Evolutionary conservation across 768 basidiomycete genomes (phyloP).

Genomic region (Boletus bicolor): DNA sequence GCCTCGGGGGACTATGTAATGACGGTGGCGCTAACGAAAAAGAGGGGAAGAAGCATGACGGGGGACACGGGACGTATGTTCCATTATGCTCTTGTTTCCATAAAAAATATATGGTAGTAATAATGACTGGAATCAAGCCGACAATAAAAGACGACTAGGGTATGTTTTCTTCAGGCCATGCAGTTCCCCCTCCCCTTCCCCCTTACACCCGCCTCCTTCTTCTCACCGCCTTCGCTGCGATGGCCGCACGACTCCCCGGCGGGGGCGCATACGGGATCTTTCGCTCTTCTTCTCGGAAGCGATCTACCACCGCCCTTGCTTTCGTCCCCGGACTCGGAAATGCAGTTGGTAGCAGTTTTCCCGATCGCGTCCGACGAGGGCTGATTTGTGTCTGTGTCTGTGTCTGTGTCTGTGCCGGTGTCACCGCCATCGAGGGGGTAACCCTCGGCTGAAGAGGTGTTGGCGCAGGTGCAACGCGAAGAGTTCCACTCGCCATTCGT

Average conservation of each 20-base stretch:
- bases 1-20: background rate
- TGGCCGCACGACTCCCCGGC: conserved; percentile 10
- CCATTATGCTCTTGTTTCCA: too few species aligned
- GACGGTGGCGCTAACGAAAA: background rate
- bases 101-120: background rate
- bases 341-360: background rate
- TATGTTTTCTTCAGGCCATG: background rate
- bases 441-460: background rate
- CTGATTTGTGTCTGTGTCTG: background rate
- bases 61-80: too few species aligned
- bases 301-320: conserved; percentile 12
- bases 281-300: conserved; percentile 2
- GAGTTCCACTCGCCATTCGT: conserved; percentile 10
- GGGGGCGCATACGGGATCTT: conserved; percentile 9
- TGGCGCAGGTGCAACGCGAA: background rate
- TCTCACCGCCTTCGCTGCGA: background rate
- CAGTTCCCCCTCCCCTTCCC: too few species aligned
- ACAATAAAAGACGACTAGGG: too few species aligned
- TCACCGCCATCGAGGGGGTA: conserved; percentile 10
- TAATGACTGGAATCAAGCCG: background rate
- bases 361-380: conserved; percentile 11
- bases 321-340: conserved; percentile 19
- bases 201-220: background rate
- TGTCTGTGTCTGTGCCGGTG: background rate
- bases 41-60: background rate